These are phyloP conservation scores for Umbelopsis ramanniana DNA, from an alignment of 192 early-diverging fungal species.

Conservation along the genomic window DNA sequence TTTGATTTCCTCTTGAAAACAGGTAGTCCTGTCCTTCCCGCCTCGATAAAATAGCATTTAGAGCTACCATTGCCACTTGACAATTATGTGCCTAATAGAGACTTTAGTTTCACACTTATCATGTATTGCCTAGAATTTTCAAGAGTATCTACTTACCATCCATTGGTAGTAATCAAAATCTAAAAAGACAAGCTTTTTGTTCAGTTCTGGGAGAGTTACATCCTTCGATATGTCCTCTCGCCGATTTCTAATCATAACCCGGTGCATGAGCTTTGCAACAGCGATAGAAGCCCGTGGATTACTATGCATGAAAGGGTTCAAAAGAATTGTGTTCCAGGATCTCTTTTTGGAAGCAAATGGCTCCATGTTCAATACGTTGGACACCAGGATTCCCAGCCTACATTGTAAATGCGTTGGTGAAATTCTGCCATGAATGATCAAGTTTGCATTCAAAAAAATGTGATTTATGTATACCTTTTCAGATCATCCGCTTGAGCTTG, in stretches of 20 bases:
- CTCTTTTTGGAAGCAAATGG: slow-evolving; percentile 59
- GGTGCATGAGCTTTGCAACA: slow-evolving; percentile 63
- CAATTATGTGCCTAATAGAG: slow-evolving; percentile 51
- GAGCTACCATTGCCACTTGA: slow-evolving; percentile 65
- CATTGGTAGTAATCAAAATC: slow-evolving; percentile 54
- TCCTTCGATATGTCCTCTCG: slow-evolving; percentile 58
- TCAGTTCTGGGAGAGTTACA: slow-evolving; percentile 66
- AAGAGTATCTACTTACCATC: slow-evolving; percentile 27
- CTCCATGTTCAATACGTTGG: slow-evolving; percentile 62
- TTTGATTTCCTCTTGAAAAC: slow-evolving; percentile 66
- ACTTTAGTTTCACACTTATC: background rate
- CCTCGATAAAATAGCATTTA: slow-evolving; percentile 74
- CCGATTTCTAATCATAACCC: slow-evolving; percentile 76
- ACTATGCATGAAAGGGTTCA: slow-evolving; percentile 57
- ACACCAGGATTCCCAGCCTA: slow-evolving; percentile 63
- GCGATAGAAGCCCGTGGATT: slow-evolving; percentile 49
- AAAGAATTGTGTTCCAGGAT: slow-evolving; percentile 55
- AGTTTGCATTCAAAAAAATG: no score
- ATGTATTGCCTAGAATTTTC: background rate
- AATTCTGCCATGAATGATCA: background rate
- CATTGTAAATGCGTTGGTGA: slow-evolving; percentile 19
- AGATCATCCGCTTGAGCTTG: slow-evolving; percentile 48
- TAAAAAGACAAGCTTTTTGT: slow-evolving; percentile 49
- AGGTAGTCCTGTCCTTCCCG: slow-evolving; percentile 74
- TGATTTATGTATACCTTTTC: slow-evolving; percentile 23